Evolutionary conservation across 2,329 filamentous ascomycete genomes (phyloP), one percentile per base, ranked within the genome.

Genomic region (Ophiostoma sp.): DNA sequence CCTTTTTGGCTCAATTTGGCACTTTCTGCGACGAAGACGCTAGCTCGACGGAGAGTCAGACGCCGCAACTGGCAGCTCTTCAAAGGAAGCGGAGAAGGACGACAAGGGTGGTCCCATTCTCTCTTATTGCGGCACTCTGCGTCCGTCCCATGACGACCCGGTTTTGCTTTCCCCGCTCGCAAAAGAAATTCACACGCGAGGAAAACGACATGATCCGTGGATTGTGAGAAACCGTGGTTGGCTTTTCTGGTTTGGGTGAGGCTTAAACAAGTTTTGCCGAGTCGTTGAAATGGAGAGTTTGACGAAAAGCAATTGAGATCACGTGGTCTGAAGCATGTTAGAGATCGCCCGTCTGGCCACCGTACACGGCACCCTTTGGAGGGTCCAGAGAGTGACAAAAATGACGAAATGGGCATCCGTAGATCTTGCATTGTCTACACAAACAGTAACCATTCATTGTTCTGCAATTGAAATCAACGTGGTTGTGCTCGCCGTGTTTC

Each of bases 141-240:
- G 15, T 59, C 25, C 55, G 33, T 39, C 57, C 7, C 19, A 63
- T 39, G 59, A 22, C 59, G 33, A 17, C 33, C 59, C 59, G 33
- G 59, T 39, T 63, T 63, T 39, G 19, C n/a, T 63, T 63, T 63
- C 59, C 59, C 57, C 57, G 57, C 57, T 36, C 31, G 57, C 31
- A 9, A 22, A 9, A n/a, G 22, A 31, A 28, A 15, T 17, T 57
- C 22, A 36, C 57, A 9, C 2, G 7, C 50, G 50, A 52, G 19
- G 8, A 52, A 52, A 4, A 61, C 7, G 31, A 61, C 31, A 36
- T n/a, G 31, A 61, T 36, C 31, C 28, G 31, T 61, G 57, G 31
- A n/a, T 39, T 39, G 15, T 19, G 59, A 22, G n/a, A 12, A 61
- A 22, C 31, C 33, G 15, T n/a, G 52, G 12, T 57, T 57, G 52